Evolutionary conservation across 2,329 filamentous ascomycete genomes (phyloP), one percentile per base, ranked within the genome.

Genomic region (Coccinonectria pachysandricola): DNA sequence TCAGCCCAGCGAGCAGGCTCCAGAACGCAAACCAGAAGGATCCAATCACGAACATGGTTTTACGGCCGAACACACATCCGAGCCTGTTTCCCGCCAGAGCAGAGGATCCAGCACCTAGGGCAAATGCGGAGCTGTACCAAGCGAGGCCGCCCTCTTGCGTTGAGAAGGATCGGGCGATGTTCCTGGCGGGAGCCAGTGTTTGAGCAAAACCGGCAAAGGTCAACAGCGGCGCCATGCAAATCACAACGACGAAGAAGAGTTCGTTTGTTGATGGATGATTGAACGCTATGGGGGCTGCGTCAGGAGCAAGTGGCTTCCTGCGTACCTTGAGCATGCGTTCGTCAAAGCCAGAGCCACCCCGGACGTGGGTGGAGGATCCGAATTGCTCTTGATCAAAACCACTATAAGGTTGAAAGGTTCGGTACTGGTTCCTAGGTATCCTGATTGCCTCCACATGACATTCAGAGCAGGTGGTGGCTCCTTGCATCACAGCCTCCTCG

Each of bases 1-100:
- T 35, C 7, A 46, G 17, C 5, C 43, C 43, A 6, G 43, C 30
- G 6, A 46, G 27, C 8, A 46, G 24, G 20, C 43, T 46, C 41
- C 43, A 46, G 8, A 46, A 18, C 8, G 35, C 41, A 12, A 46
- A 37, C 43, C 43, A 46, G 14, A 46, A 15, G 27, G 42, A 45
- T 12, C 43, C 43, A 2, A 30, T 10, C 3, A 45, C 30, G 8
- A 46, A 46, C 9, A 33, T 26, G 14, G 29, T 31, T 21, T 40
- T 45, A 13, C 42, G 40, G 4, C 43, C 41, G 15, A 36, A 46
- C 13, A 46, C 30, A 7, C 30, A 34, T 6, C 43, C 43, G 7
- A 46, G 31, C 8, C 43, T 37, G n/a, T 43, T 35, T 4, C 41
- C 43, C 9, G 41, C 17, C 18, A 46, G 36, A 19, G 32, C 32